Evolutionary conservation across 805 yeast species (phyloP).

Genomic region (Ogataea sp.): DNA sequence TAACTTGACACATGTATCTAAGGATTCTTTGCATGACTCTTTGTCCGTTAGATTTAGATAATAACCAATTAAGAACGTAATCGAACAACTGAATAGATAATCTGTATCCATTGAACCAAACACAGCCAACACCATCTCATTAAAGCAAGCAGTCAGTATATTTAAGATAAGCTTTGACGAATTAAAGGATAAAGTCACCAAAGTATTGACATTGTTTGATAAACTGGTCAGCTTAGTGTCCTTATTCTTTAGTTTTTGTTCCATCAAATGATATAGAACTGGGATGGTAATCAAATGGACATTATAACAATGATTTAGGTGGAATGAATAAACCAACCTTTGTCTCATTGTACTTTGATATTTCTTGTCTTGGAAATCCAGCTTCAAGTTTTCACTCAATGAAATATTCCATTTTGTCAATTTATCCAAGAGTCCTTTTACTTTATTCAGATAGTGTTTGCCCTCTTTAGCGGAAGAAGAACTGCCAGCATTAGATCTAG

Average conservation of each 20-base stretch:
- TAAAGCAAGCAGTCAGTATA: conserved; percentile 10
- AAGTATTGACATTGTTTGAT: conserved; percentile 9
- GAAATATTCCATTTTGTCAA: conserved; percentile 16
- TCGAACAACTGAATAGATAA: conserved; percentile 17
- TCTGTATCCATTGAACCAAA: conserved; percentile 22
- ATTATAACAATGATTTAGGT: conserved; percentile 19
- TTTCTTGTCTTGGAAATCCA: conserved; percentile 5
- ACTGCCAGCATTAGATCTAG: neutral
- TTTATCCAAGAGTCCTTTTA: conserved; percentile 13
- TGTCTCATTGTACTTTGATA: conserved; percentile 3
- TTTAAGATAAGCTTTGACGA: conserved; percentile 17
- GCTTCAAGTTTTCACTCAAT: conserved; percentile 10
- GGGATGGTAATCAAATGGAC: conserved; percentile 21
- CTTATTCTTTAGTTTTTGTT: conserved; percentile 2
- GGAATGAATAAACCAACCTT: conserved; percentile 16
- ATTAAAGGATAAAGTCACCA: conserved; percentile 17
- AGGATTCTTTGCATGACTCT: conserved; percentile 7
- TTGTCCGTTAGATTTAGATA: conserved; percentile 10
- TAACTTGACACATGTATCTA: conserved; percentile 13
- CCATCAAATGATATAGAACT: conserved; percentile 16
- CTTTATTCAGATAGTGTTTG: conserved; percentile 4
- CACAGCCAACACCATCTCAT: conserved; percentile 14
- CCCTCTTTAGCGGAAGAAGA: conserved; percentile 1
- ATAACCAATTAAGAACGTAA: conserved; percentile 19
- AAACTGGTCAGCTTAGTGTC: neutral